Evolutionary conservation across 1,139 yeast genomes (phyloP).

Genomic region (Suhomyces bokatorum): DNA sequence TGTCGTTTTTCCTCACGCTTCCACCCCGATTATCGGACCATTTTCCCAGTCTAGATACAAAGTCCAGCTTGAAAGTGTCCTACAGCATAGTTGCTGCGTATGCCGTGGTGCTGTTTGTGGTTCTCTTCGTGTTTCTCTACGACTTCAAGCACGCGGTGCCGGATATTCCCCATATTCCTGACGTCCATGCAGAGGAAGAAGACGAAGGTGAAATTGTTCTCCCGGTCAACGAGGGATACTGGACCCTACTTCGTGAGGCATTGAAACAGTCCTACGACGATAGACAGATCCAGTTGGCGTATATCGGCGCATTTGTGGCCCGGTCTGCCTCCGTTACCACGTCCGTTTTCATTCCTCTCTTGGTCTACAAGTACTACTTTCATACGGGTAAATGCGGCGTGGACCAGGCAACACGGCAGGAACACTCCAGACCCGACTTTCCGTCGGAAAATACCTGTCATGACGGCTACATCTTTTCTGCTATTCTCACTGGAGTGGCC

Average conservation of each 20-base stretch:
- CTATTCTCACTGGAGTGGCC: constrained; percentile 66
- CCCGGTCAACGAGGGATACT: constrained; percentile 9
- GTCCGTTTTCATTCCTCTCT: constrained; percentile 62
- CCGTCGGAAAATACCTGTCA: constrained; percentile 49
- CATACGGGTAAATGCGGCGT: constrained; percentile 48
- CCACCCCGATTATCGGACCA: constrained; percentile 42
- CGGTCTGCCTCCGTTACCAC: constrained; percentile 63
- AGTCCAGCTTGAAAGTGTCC: constrained; percentile 45
- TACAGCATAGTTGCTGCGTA: constrained; percentile 50
- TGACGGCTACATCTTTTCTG: constrained; percentile 65
- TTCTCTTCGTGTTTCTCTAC: constrained; percentile 50
- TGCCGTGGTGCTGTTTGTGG: constrained; percentile 39
- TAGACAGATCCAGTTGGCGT: constrained; percentile 49
- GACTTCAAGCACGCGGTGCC: constrained; percentile 22
- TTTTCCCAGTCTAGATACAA: constrained; percentile 32
- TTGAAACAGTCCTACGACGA: constrained; percentile 19
- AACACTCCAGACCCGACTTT: constrained; percentile 10
- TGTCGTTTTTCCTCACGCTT: constrained; percentile 47
- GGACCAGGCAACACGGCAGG: constrained; percentile 12
- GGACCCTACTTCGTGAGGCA: constrained; percentile 6
- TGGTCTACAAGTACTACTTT: constrained; percentile 58
- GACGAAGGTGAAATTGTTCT: constrained; percentile 14
- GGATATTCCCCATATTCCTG: constrained; percentile 10
- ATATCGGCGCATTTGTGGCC: constrained; percentile 62
- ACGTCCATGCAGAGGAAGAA: constrained; percentile 18